These are phyloP conservation scores for Phyllosticta ampelicida DNA, from an alignment of 2,329 filamentous ascomycete species.

Conservation along the genomic window DNA sequence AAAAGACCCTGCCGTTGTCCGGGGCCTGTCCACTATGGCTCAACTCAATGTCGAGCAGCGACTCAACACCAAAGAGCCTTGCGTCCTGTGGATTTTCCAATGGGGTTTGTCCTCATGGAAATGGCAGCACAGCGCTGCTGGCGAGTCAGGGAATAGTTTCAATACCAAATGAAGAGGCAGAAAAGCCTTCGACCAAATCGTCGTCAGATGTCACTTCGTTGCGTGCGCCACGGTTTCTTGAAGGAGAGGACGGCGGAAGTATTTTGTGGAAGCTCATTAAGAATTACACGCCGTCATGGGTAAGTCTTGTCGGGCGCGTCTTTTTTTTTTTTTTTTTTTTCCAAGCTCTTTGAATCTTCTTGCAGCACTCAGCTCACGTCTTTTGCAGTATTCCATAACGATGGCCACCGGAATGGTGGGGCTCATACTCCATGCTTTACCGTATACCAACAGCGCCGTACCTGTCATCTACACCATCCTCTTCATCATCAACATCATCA, in stretches of 20 bases:
- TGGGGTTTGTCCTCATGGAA: slow-evolving; percentile 4
- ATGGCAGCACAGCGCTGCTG: slow-evolving; percentile 3
- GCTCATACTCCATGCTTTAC: slow-evolving; percentile 51
- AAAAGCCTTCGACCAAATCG: slow-evolving; percentile 6
- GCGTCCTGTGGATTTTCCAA: background rate
- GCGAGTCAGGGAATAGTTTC: background rate
- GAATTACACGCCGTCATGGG: slow-evolving; percentile 28
- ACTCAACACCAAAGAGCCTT: slow-evolving; percentile 3
- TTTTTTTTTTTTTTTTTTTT: no score
- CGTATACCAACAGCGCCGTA: slow-evolving; percentile 49
- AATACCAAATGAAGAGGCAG: background rate
- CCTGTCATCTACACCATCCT: slow-evolving; percentile 50
- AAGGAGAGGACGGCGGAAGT: slow-evolving; percentile 1
- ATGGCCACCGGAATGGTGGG: slow-evolving; percentile 60
- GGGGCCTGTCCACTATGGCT: slow-evolving; percentile 2
- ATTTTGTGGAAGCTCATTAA: slow-evolving; percentile 15
- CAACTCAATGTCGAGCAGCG: background rate
- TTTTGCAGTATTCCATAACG: slow-evolving; percentile 22
- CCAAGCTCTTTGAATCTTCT: background rate
- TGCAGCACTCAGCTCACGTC: background rate
- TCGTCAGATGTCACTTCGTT: slow-evolving; percentile 4
- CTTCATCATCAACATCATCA: slow-evolving; percentile 47
- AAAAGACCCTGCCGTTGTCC: background rate
- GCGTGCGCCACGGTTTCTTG: background rate
- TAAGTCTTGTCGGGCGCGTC: no score